Evolutionary conservation across 2,329 filamentous ascomycete genomes (phyloP), one percentile per base, ranked within the genome.

Genomic region (Fusarium oxysporum): DNA sequence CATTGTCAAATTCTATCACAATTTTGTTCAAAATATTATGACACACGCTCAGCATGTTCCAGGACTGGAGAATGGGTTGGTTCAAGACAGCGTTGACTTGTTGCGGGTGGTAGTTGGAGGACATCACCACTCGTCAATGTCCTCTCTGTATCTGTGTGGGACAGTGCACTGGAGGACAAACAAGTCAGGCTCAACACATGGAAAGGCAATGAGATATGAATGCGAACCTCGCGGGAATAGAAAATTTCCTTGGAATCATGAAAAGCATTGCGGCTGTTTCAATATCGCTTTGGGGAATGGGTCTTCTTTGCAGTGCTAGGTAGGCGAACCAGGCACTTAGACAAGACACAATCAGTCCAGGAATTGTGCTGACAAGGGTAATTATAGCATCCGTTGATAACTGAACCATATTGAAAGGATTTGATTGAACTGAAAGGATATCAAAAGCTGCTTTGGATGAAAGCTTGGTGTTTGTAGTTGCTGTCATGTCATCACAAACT

Each of bases 321-420:
- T 67, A 67, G 5, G 64, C 64, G 10, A 66, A n/a, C 60, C 61
- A 66, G 4, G 51, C 38, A 40, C 51, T 58, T 1, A 64, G 11
- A 19, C 23, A 30, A 4, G 62, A 63, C 2, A 65, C 8, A n/a
- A 57, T 8, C 0, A 66, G 32, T 4, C 50, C 60, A 7, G 60
- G 60, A 3, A 66, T n/a, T 1, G 63, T 33, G 12, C 33, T 58
- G 6, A 47, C 28, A 1, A 70, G 48, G 3, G 57, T 44, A 1
- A 68, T 16, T 4, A 50, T 50, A 5, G 47, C 28, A 6, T 70
- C 53, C 1, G 53, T 35, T 2, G 65, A 59, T 17, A 64, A 28
- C 1, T 30, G 12, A 6, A 6, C 5, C 66, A 57, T 62, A 0
- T 13, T 51, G 21, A 10, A 28, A 28, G 3, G 2, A 12, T 10